phyloP scores from a whole-genome alignment of 495 filamentous ascomycete species.

The Penicillium turbatum region DNA sequence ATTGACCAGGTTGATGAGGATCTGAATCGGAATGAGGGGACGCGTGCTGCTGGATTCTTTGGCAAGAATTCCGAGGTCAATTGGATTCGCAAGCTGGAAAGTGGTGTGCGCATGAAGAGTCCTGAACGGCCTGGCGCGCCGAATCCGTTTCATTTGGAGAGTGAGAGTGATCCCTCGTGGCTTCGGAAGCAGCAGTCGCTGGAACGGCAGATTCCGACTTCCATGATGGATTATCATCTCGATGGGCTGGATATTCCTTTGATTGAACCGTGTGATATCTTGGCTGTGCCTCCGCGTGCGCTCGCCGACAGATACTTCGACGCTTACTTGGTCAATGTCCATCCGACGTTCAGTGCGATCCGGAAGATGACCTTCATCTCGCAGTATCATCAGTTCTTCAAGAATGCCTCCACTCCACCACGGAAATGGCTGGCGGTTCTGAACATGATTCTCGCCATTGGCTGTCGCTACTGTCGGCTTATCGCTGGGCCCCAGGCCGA shows the following conservation, averaged over 20 bases:
- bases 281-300: conserved; percentile 46
- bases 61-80: conserved; percentile 60
- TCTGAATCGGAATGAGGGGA: conserved; percentile 46
- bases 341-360: conserved; percentile 54
- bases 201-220: conserved; percentile 21
- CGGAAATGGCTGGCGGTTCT: conserved; percentile 54
- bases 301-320: conserved; percentile 50
- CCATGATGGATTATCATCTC: conserved; percentile 50
- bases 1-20: conserved; percentile 58
- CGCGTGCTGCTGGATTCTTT: conserved; percentile 52
- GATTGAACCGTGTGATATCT: conserved; percentile 41
- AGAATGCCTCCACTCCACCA: conserved; percentile 18
- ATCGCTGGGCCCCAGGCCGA: conserved; percentile 33
- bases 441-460: conserved; percentile 65
- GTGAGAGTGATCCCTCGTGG: neutral
- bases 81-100: conserved; percentile 52
- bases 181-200: neutral
- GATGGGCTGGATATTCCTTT: conserved; percentile 49
- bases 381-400: conserved; percentile 41
- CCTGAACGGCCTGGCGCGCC: neutral
- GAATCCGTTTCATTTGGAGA: neutral
- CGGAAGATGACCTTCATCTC: conserved; percentile 35
- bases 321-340: conserved; percentile 54
- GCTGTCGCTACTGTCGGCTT: conserved; percentile 43
- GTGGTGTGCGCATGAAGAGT: conserved; percentile 16